phyloP scores from a whole-genome alignment of 768 basidiomycete species.

The Lactifluus rugatus region DNA sequence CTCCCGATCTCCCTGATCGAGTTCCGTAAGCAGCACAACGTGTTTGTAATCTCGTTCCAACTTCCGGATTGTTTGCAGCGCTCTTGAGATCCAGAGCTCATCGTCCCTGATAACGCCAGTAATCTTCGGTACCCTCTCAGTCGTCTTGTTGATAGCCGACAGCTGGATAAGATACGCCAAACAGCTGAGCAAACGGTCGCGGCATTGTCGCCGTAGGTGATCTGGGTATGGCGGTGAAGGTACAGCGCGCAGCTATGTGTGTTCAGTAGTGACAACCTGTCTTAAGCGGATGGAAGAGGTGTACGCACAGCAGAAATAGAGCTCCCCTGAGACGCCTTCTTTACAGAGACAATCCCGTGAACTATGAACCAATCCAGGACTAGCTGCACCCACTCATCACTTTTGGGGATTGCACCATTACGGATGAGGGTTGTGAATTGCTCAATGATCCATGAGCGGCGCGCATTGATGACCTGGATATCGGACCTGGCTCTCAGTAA shows the following conservation, averaged over 20 bases:
- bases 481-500: conserved; percentile 31
- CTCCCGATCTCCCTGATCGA: conserved; percentile 46
- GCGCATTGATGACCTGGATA: conserved; percentile 39
- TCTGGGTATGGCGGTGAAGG: conserved; percentile 70
- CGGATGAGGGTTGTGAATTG: conserved; percentile 72
- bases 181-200: conserved; percentile 59
- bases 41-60: conserved; percentile 67
- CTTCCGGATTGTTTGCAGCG: conserved; percentile 42
- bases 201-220: conserved; percentile 52
- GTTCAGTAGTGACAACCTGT: conserved; percentile 1
- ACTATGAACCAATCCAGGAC: conserved; percentile 76
- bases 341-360: conserved; percentile 70
- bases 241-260: conserved; percentile 44
- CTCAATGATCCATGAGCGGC: conserved; percentile 76
- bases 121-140: conserved; percentile 43
- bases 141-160: conserved; percentile 39
- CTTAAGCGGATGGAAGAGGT: neutral
- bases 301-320: conserved; percentile 47
- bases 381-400: conserved; percentile 64
- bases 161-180: conserved; percentile 66
- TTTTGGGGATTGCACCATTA: conserved; percentile 70
- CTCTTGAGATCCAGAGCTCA: conserved; percentile 68
- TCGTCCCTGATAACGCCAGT: conserved; percentile 60
- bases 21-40: conserved; percentile 39
- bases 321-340: conserved; percentile 64